phyloP scores from a whole-genome alignment of 768 basidiomycete genomes.

The Pulveroboletus frians region DNA sequence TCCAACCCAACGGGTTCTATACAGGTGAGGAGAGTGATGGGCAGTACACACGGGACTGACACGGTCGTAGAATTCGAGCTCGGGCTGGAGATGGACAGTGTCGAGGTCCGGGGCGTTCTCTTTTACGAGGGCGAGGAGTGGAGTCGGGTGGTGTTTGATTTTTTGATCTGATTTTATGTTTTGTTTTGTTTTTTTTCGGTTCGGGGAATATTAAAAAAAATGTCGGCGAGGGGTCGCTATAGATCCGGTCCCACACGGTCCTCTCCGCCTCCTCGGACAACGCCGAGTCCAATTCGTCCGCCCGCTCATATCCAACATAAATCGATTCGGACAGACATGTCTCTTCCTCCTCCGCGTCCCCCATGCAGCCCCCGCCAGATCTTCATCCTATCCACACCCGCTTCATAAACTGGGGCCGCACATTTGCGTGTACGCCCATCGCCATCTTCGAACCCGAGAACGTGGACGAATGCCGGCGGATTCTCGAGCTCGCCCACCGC shows the following conservation, averaged over 20 bases:
- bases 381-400: slow-evolving; percentile 24
- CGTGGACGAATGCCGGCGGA: slow-evolving; percentile 61
- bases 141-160: slow-evolving; percentile 67
- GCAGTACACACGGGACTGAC: background rate
- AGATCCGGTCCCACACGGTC: background rate
- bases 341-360: background rate
- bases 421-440: slow-evolving; percentile 64
- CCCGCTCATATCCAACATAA: background rate
- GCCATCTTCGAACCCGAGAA: slow-evolving; percentile 73
- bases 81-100: slow-evolving; percentile 78
- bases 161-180: slow-evolving; percentile 27
- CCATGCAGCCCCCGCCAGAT: slow-evolving; percentile 21
- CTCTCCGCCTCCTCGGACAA: slow-evolving; percentile 1
- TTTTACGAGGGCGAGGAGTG: slow-evolving; percentile 74
- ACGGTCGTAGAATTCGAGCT: slow-evolving; percentile 66
- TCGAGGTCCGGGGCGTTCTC: slow-evolving; percentile 78
- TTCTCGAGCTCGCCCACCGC: slow-evolving; percentile 76
- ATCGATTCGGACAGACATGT: background rate
- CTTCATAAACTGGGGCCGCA: slow-evolving; percentile 86
- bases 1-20: slow-evolving; percentile 64
- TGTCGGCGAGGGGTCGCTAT: background rate
- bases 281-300: background rate
- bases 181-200: background rate
- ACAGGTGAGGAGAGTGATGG: slow-evolving; percentile 44
- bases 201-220: background rate